A percentile compares a stretch with the other conserved stretches of the same genome.
Evolutionary conservation across 495 filamentous ascomycete species (phyloP).

Genomic region (Tuber magnatum): DNA sequence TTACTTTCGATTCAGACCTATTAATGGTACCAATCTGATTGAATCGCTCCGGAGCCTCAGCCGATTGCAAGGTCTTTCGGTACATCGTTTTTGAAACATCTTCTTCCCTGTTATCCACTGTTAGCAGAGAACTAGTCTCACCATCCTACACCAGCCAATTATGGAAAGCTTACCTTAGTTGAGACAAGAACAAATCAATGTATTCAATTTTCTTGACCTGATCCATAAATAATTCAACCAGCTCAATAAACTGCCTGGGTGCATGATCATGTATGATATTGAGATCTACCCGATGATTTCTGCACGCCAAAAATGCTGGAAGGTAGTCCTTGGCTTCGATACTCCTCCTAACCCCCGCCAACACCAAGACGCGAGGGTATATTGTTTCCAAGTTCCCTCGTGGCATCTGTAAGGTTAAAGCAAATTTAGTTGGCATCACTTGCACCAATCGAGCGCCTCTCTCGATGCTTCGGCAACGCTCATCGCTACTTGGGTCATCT

Average conservation of each 20-base stretch:
- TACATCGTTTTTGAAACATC: conserved; percentile 94
- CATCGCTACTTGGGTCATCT: conserved; percentile 86
- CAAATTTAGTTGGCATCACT: conserved; percentile 79
- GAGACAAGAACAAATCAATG: conserved; percentile 87
- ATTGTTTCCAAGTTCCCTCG: conserved; percentile 94
- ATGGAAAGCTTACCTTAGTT: conserved; percentile 58
- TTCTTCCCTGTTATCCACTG: conserved; percentile 57
- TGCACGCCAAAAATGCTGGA: conserved; percentile 75
- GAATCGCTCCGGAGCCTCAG: conserved; percentile 36
- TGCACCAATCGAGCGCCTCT: conserved; percentile 79
- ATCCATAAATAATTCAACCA: conserved; percentile 68
- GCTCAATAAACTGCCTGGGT: conserved; percentile 71
- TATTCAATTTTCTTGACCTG: conserved; percentile 78
- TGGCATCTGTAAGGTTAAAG: conserved; percentile 82
- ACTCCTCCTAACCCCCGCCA: conserved; percentile 74
- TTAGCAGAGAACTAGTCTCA: conserved; percentile 28
- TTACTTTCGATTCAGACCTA: conserved; percentile 59
- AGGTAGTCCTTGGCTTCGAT: conserved; percentile 74
- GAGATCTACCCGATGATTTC: conserved; percentile 91
- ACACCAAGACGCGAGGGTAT: conserved; percentile 81
- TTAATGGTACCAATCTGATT: conserved; percentile 15
- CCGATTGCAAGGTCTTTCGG: conserved; percentile 59
- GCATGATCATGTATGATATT: conserved; percentile 95
- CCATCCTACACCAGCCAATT: neutral
- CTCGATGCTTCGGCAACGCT: conserved; percentile 86